phyloP scores from a whole-genome alignment of 2,329 filamentous ascomycete species.

The Leptographium galeiforme region DNA sequence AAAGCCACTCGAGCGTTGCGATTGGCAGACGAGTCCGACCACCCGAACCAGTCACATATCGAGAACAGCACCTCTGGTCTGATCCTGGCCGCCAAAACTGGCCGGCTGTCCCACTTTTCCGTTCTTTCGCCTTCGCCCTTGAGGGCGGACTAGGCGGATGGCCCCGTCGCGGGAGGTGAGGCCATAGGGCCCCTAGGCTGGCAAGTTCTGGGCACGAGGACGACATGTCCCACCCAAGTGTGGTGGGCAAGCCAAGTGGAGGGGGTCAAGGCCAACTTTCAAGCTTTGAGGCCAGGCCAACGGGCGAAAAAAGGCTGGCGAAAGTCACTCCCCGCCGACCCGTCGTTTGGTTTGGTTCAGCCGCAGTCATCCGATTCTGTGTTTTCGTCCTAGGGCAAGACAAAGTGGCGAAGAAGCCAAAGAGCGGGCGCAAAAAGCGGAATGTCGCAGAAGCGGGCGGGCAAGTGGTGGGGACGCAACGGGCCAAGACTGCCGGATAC shows the following conservation, averaged over 20 bases:
- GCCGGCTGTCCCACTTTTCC: conserved; percentile 15
- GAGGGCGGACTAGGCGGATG: conserved; percentile 4
- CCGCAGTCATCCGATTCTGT: neutral
- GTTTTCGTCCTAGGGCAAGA: neutral
- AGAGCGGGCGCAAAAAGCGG: neutral
- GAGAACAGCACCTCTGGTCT: conserved; percentile 3
- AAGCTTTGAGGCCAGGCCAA: too few species aligned
- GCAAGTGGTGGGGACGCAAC: neutral
- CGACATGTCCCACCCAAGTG: neutral
- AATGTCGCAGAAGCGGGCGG: neutral
- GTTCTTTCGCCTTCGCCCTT: conserved; percentile 1
- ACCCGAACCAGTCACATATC: conserved; percentile 11
- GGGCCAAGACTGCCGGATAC: conserved; percentile 1
- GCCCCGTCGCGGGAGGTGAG: conserved; percentile 6
- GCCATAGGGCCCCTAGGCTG: neutral
- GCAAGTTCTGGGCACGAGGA: neutral
- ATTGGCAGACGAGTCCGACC: conserved; percentile 15
- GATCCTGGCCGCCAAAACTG: conserved; percentile 14
- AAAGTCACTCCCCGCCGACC: neutral
- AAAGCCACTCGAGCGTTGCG: conserved; percentile 9
- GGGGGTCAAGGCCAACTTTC: too few species aligned
- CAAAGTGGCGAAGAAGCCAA: neutral
- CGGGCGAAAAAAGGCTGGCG: too few species aligned
- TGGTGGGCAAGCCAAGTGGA: too few species aligned
- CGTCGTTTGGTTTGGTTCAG: neutral